These are phyloP conservation scores for Nemophila menziesii DNA, from an alignment of 257 asterid species.

Conservation along the genomic window DNA sequence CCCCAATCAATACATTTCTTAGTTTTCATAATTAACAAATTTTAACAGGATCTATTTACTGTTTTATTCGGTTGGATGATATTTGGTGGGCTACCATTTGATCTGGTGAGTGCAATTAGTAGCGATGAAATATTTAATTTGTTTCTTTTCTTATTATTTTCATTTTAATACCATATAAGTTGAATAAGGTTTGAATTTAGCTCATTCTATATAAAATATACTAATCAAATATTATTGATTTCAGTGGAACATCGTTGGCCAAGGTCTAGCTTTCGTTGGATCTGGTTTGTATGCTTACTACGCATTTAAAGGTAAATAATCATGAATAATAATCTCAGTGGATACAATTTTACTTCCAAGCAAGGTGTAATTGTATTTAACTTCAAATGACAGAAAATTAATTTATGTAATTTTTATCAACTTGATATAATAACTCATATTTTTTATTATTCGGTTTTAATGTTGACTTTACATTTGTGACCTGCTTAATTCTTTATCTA, in stretches of 20 bases:
- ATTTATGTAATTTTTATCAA: no score
- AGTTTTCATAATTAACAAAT: not conserved
- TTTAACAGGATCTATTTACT: conserved; percentile 15
- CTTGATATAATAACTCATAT: no score
- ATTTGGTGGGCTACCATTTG: conserved; percentile 17
- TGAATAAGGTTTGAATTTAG: no score
- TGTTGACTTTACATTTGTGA: no score
- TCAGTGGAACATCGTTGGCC: conserved; percentile 17
- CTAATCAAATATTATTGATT: conserved; percentile 1
- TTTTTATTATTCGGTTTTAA: no score
- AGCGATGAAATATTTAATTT: no score
- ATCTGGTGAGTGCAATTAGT: conserved; percentile 11
- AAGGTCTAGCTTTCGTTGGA: conserved; percentile 15
- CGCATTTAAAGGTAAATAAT: conserved; percentile 12
- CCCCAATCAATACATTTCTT: not conserved
- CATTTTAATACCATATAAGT: no score
- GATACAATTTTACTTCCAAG: no score
- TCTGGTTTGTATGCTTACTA: conserved; percentile 16
- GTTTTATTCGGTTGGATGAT: conserved; percentile 18
- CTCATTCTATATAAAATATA: not conserved
- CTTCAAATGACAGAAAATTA: no score
- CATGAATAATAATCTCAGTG: not conserved
- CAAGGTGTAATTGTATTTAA: not conserved
- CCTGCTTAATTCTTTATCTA: no score
- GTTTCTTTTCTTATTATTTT: not conserved